Evolutionary conservation across 1,284 basidiomycete genomes (phyloP), one percentile per base, ranked within the genome.

Genomic region (Leucoagaricus sp.): DNA sequence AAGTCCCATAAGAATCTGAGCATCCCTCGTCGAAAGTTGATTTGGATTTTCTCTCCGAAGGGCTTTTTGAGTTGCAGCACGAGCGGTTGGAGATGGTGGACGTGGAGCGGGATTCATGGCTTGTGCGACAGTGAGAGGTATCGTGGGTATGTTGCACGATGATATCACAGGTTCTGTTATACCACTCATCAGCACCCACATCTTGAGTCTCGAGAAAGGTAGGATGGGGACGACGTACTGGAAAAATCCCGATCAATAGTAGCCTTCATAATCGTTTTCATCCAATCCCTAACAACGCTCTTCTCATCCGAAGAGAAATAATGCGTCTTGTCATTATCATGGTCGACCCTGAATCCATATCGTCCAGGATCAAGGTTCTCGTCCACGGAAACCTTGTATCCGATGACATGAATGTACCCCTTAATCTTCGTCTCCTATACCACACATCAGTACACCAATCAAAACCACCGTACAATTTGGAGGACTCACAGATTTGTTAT

Each of bases 211-310:
- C 41, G 3, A 12, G 34, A 4, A 44, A n/a, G 9, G 15, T 53
- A 4, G 44, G 46, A 44, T 51, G 33, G 44, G 21, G 49, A 36
- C 10, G 25, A 78, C 88, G 47, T 67, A 94, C 93, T 90, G 10
- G 87, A 81, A 69, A 95, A 96, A 71, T 97, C 94, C 55, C 97
- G 79, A 15, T 86, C 90, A 66, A 99, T 99, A 4, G 96, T 98
- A 2, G 95, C 92, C 74, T 99, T 99, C 93, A 98, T 98, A 65
- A 99, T 85, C 9, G 94, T 93, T 78, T 99, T 99, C 96, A 99
- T 99, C 97, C 97, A 99, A 63, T 94, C 94, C 12, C 97, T 84
- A 47, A 98, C 82, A 36, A 86, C 73, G 4, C 75, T 70, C 69
- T 94, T 92, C 68, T 98, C 95, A 34, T 95, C 90, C 0, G 91